These are phyloP conservation scores for Phytophthora lateralis DNA, from an alignment of 352 stramenopile genomes.

Conservation along the genomic window DNA sequence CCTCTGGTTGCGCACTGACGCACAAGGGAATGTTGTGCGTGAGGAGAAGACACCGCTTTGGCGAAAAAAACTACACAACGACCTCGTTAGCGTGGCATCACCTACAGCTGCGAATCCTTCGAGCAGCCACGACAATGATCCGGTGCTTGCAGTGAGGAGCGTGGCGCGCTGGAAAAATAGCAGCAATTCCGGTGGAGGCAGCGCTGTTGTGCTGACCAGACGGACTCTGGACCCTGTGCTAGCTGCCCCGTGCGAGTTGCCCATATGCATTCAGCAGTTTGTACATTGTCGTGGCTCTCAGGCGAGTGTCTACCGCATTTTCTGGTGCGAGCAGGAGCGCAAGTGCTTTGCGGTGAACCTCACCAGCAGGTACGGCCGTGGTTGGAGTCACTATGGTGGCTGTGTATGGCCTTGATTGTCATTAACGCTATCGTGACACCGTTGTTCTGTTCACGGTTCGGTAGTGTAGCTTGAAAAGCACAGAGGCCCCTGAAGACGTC, in stretches of 20 bases:
- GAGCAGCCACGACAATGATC: slow-evolving; percentile 22
- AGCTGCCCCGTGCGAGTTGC: slow-evolving; percentile 58
- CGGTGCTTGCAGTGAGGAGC: slow-evolving; percentile 66
- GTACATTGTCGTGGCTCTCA: slow-evolving; percentile 70
- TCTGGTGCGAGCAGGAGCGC: slow-evolving; percentile 55
- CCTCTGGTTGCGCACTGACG: slow-evolving; percentile 64
- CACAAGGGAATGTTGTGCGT: slow-evolving; percentile 43
- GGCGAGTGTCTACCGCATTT: slow-evolving; percentile 73
- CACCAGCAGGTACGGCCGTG: slow-evolving; percentile 57
- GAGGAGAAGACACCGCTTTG: slow-evolving; percentile 59
- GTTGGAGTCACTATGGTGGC: neutral
- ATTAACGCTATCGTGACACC: slow-evolving; percentile 13
- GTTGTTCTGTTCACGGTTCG: slow-evolving; percentile 22
- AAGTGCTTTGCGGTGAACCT: slow-evolving; percentile 79
- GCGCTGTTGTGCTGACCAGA: slow-evolving; percentile 64
- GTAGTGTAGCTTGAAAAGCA: slow-evolving; percentile 46
- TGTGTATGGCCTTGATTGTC: neutral
- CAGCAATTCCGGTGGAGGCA: slow-evolving; percentile 39
- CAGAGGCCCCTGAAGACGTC: slow-evolving; percentile 23
- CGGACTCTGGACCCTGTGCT: slow-evolving; percentile 63
- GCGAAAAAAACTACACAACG: slow-evolving; percentile 61
- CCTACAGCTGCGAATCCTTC: neutral
- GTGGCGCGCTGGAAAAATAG: slow-evolving; percentile 57
- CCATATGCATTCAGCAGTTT: slow-evolving; percentile 73
- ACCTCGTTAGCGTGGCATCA: slow-evolving; percentile 32